Conservation (phyloP, 2,329 filamentous ascomycete genomes). For the Aspergillus felis region DNA sequence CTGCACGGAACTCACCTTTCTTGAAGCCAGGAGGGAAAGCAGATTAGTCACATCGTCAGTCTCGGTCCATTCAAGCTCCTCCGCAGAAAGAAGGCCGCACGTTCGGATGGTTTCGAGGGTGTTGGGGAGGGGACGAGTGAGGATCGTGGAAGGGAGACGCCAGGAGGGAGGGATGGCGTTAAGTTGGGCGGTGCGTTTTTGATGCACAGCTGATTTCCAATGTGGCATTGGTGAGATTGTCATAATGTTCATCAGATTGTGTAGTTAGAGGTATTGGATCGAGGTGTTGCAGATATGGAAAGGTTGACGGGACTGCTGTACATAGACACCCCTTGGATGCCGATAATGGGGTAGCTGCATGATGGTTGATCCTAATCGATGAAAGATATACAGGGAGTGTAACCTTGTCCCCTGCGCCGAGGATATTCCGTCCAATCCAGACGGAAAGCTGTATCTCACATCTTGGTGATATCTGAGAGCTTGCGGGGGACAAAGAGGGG, state of each 20-base stretch:
- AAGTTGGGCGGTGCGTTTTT: conserved; percentile 18
- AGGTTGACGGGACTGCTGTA: neutral
- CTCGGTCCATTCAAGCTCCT: conserved; percentile 22
- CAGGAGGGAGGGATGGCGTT: conserved; percentile 19
- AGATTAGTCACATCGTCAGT: conserved; percentile 15
- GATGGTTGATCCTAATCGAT: neutral
- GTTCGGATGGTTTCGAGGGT: conserved; percentile 16
- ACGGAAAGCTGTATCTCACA: neutral
- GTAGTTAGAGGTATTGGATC: neutral
- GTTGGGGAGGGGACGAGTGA: conserved; percentile 4
- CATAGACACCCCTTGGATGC: neutral
- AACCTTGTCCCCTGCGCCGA: neutral
- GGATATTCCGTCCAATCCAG: neutral
- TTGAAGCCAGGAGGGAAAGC: conserved; percentile 8
- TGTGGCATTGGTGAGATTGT: conserved; percentile 7
- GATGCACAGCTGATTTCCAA: conserved; percentile 18
- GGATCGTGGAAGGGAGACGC: conserved; percentile 14
- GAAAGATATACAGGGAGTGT: neutral
- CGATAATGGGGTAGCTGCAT: neutral
- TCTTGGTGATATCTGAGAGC: neutral
- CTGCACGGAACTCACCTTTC: conserved; percentile 9
- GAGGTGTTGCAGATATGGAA: neutral
- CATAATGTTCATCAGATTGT: neutral
- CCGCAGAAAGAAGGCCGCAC: conserved; percentile 14
- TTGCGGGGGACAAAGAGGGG: neutral